These are phyloP conservation scores for Huntiella moniliformis DNA, from an alignment of 2,329 filamentous ascomycete genomes.

Conservation along the genomic window DNA sequence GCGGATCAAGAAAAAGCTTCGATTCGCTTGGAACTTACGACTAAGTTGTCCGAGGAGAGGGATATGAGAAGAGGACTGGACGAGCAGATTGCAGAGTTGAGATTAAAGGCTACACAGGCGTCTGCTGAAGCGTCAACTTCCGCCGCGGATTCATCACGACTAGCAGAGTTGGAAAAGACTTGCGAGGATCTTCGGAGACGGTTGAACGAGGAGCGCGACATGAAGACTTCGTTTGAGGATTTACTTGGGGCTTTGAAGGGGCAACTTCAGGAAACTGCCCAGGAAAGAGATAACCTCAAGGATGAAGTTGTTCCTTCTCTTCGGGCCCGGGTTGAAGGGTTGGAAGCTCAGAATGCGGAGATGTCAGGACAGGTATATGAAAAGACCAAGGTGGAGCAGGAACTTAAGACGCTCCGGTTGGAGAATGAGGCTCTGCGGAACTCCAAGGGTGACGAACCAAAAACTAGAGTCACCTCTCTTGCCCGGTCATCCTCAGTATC, in stretches of 20 bases:
- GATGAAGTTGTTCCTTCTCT: constrained; percentile 75
- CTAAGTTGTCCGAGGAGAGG: constrained; percentile 76
- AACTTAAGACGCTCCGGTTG: constrained; percentile 50
- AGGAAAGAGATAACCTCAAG: constrained; percentile 79
- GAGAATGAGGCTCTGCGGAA: constrained; percentile 44
- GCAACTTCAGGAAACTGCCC: constrained; percentile 64
- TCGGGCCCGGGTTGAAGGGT: constrained; percentile 54
- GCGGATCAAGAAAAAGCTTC: constrained; percentile 84
- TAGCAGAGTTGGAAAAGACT: constrained; percentile 60
- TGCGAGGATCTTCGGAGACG: constrained; percentile 71
- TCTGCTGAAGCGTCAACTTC: constrained; percentile 35
- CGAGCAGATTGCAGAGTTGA: constrained; percentile 63
- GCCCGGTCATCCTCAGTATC: constrained; percentile 17
- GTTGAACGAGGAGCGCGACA: constrained; percentile 64
- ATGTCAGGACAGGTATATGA: constrained; percentile 61
- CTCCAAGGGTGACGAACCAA: constrained; percentile 17
- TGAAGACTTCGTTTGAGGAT: constrained; percentile 88
- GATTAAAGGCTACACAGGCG: constrained; percentile 53
- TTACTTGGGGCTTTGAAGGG: constrained; percentile 65
- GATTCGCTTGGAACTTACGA: constrained; percentile 65
- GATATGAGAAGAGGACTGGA: constrained; percentile 58
- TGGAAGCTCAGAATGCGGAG: constrained; percentile 56
- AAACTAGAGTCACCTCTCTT: constrained; percentile 11
- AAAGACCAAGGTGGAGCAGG: constrained; percentile 69
- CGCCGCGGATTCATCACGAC: constrained; percentile 37